phyloP scores from a whole-genome alignment of 768 basidiomycete species.

The Lactarius deliciosus region DNA sequence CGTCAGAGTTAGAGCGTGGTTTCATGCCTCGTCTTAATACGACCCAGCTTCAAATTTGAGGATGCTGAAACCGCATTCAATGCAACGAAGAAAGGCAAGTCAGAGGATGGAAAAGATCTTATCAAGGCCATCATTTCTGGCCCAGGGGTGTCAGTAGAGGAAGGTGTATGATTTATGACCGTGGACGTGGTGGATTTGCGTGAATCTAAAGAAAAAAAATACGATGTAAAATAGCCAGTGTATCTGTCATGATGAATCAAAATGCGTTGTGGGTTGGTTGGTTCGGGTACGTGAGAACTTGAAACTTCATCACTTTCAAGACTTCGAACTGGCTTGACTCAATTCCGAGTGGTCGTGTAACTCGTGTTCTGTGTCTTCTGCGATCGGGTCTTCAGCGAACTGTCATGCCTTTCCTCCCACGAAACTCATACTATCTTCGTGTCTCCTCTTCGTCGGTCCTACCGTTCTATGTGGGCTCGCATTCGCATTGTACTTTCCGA shows the following conservation, averaged over 20 bases:
- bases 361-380: too few relatives aligned
- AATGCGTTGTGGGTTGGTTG: too few relatives aligned
- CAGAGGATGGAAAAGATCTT: constrained; percentile 80
- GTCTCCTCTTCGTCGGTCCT: constrained; percentile 70
- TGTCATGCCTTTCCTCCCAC: constrained; percentile 61
- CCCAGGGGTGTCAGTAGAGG: constrained; percentile 55
- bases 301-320: too few relatives aligned
- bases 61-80: constrained; percentile 80
- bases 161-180: constrained; percentile 15
- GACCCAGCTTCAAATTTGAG: constrained; percentile 65
- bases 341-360: too few relatives aligned
- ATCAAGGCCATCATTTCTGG: constrained; percentile 91
- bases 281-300: too few relatives aligned
- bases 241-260: not conserved
- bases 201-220: not conserved
- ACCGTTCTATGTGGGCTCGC: constrained; percentile 67
- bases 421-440: constrained; percentile 82
- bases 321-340: too few relatives aligned
- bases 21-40: not conserved
- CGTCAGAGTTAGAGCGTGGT: not conserved
- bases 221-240: not conserved
- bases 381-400: not conserved
- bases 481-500: not conserved
- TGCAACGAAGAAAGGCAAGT: constrained; percentile 75
- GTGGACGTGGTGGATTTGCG: not conserved